Evolutionary conservation across 2,329 filamentous ascomycete genomes (phyloP).

Genomic region (Alternaria arbusti): DNA sequence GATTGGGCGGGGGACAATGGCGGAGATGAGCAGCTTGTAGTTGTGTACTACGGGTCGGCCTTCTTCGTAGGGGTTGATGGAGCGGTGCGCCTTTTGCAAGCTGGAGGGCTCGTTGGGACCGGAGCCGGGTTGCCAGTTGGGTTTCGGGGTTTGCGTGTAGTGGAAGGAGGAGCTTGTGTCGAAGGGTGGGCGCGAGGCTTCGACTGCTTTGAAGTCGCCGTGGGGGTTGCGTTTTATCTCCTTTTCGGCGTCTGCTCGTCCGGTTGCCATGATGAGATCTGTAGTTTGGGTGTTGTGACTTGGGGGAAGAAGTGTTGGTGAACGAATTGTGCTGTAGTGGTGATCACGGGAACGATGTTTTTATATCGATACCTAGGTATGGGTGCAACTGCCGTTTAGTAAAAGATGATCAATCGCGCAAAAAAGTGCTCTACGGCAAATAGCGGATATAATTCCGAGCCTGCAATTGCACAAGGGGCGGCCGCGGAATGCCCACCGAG

Average conservation of each 20-base stretch:
- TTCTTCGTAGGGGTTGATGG: constrained; percentile 80
- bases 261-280: constrained; percentile 19
- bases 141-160: constrained; percentile 68
- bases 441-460: constrained; percentile 28
- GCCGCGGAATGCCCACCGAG: constrained; percentile 12
- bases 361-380: not conserved
- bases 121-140: constrained; percentile 69
- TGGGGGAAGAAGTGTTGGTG: not conserved
- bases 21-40: constrained; percentile 90
- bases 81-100: constrained; percentile 67
- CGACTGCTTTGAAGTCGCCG: constrained; percentile 76
- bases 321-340: not conserved
- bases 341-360: not conserved
- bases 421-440: constrained; percentile 13
- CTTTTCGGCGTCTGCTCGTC: constrained; percentile 55
- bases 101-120: constrained; percentile 67
- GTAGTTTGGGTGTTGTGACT: not conserved
- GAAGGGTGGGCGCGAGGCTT: constrained; percentile 69
- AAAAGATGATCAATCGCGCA: constrained; percentile 8
- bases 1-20: constrained; percentile 82
- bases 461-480: constrained; percentile 3
- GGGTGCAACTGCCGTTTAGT: not conserved
- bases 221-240: constrained; percentile 69
- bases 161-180: constrained; percentile 57
- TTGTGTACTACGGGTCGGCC: constrained; percentile 74